These are phyloP conservation scores for Lachnellula cervina DNA, from an alignment of 2,329 filamentous ascomycete species.

Conservation along the genomic window DNA sequence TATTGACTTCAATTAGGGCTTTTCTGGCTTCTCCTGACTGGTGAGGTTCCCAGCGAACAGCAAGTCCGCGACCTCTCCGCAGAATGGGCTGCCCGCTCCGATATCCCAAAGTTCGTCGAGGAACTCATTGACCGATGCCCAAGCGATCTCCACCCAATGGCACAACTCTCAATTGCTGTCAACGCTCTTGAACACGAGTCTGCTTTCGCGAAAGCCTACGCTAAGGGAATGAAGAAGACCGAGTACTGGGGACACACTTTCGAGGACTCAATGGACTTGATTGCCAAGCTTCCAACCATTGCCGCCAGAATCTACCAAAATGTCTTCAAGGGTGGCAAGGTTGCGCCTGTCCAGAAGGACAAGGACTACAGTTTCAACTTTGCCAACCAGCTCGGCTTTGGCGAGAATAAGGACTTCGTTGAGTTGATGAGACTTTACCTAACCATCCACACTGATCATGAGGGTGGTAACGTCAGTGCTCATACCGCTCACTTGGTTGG, in stretches of 20 bases:
- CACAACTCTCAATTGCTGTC: conserved; percentile 96
- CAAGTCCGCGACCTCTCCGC: conserved; percentile 97
- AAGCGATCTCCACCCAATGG: conserved; percentile 98
- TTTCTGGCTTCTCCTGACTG: conserved; percentile 98
- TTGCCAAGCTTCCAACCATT: conserved; percentile 98
- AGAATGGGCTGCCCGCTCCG: conserved; percentile 97
- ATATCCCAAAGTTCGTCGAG: conserved; percentile 96
- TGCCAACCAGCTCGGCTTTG: conserved; percentile 97
- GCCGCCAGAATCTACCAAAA: conserved; percentile 99
- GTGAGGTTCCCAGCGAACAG: conserved; percentile 95
- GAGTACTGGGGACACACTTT: conserved; percentile 99
- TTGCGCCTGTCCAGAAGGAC: conserved; percentile 91
- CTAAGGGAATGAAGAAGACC: conserved; percentile 98
- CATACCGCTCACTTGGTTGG: conserved; percentile 99
- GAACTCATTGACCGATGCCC: conserved; percentile 99
- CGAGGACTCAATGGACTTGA: conserved; percentile 99
- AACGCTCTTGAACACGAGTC: conserved; percentile 98
- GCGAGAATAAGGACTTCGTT: conserved; percentile 91
- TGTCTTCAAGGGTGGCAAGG: conserved; percentile 99
- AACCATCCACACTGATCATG: conserved; percentile 99
- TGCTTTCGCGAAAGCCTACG: conserved; percentile 96
- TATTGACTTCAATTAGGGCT: conserved; percentile 55
- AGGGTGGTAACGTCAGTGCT: conserved; percentile 97
- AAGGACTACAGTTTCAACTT: conserved; percentile 99
- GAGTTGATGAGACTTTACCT: conserved; percentile 99